phyloP scores from a whole-genome alignment of 78 protist genomes.

The Salpingoeca rosetta region DNA sequence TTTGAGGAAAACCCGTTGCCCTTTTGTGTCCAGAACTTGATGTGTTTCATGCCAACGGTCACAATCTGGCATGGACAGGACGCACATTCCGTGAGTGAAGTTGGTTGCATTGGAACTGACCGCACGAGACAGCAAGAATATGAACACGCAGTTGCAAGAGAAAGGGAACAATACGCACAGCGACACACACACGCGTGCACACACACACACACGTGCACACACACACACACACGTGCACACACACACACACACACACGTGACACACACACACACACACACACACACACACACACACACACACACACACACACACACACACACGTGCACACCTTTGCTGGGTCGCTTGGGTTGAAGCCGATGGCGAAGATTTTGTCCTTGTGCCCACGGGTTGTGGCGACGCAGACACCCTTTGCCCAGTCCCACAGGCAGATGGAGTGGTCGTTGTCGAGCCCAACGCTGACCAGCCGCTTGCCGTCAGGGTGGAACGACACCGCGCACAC shows the following conservation, averaged over 20 bases:
- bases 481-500: conserved; percentile 20
- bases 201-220: no score
- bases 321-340: neutral
- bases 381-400: neutral
- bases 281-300: neutral
- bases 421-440: conserved; percentile 25
- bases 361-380: neutral
- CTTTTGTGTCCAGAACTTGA: conserved; percentile 27
- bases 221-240: neutral
- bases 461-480: conserved; percentile 18
- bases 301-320: neutral
- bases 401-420: conserved; percentile 29
- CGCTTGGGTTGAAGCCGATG: neutral
- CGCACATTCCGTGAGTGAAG: no score
- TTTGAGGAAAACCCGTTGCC: neutral
- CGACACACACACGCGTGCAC: neutral
- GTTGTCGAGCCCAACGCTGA: conserved; percentile 39
- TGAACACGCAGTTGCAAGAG: no score
- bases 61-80: conserved; percentile 23
- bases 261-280: neutral
- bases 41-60: conserved; percentile 34
- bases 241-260: neutral
- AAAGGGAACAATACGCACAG: neutral
- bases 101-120: no score
- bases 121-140: no score